A percentile compares a stretch with the other conserved stretches of the same genome.
These are phyloP conservation scores for Penstemon newberryi DNA, from an alignment of 257 asterid species.

Conservation along the genomic window DNA sequence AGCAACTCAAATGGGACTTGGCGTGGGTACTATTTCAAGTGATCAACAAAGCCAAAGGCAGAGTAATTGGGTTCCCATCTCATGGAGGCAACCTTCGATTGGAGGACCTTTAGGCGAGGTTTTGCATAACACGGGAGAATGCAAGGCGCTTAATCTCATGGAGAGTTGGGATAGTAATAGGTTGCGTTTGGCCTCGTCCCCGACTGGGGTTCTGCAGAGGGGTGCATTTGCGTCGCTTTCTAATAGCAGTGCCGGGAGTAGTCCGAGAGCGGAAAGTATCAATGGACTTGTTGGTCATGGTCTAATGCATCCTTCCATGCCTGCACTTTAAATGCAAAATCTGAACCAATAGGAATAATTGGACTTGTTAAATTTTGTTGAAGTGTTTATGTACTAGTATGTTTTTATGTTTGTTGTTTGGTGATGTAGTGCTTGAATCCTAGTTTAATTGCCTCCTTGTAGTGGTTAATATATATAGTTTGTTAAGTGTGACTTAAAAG, in stretches of 20 bases:
- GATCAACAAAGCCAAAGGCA: constrained; percentile 36
- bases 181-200: constrained; percentile 59
- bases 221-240: constrained; percentile 64
- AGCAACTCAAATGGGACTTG: constrained; percentile 60
- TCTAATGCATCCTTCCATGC: constrained; percentile 49
- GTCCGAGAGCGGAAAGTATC: constrained; percentile 62
- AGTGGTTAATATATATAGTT: not conserved
- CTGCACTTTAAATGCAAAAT: constrained; percentile 28
- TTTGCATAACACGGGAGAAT: constrained; percentile 48
- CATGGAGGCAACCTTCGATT: constrained; percentile 64
- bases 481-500: constrained; percentile 13
- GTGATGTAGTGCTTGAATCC: not conserved
- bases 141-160: constrained; percentile 57
- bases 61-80: constrained; percentile 60
- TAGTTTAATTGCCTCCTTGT: constrained; percentile 4
- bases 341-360: no score
- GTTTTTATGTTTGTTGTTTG: not conserved
- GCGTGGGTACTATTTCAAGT: constrained; percentile 39
- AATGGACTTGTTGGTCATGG: constrained; percentile 39
- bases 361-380: not conserved
- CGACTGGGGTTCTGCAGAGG: constrained; percentile 87
- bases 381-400: not conserved
- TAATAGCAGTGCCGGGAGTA: constrained; percentile 78
- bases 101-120: constrained; percentile 98
- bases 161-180: constrained; percentile 62